Base-by-base conservation (phyloP, 2,329 filamentous ascomycete species). In the Teratosphaeria zuluensis region DNA sequence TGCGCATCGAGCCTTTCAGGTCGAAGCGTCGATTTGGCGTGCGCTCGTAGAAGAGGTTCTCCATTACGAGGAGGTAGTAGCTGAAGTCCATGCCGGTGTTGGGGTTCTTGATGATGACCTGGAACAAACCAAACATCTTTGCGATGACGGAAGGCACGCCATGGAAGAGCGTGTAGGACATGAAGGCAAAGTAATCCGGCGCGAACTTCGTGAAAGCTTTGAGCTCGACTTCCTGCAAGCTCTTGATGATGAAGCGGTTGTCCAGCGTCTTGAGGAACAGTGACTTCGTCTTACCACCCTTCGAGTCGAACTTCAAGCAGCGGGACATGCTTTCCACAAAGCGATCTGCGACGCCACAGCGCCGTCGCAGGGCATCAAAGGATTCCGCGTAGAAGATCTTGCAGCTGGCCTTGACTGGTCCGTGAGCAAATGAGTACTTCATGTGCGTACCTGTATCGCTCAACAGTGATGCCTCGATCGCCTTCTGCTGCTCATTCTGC, bases 301-400 rank as follows among this genome's bases (percentile, higher is more conserved):
- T 95, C 2, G 90, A 96, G 74, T 99, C 94, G 89, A 92, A 99
- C 73, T 97, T 96, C 21, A 95, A 82, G 74, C 95, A 99, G 21
- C 94, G 85, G 7, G 94, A 97, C 24, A 99, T 78, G 1, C 92
- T 96, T 71, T 99, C 94, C 30, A 97, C 86, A 64, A 99, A 95
- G 38, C 94, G 88, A 69, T 97, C 92, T 1, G 90, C 86, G 8
- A 96, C 88, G 16, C 92, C 92, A 64, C 92, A 97, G 74, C 96
- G 96, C 58, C 89, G 84, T 58, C 94, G 85, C 46, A 99, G 81
- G 2, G 94, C 94, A 74, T 99, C 94, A 66, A 99, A 99, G 63
- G 96, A 94, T 72, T 97, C 94, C 0, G 94, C 94, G 68, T 95
- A 99, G 74, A 99, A 97, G 53, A 99, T 94, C 75, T 99, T 99